These are phyloP conservation scores for Wickerhamiella hasegawae DNA, from an alignment of 805 yeast genomes.

Conservation along the genomic window DNA sequence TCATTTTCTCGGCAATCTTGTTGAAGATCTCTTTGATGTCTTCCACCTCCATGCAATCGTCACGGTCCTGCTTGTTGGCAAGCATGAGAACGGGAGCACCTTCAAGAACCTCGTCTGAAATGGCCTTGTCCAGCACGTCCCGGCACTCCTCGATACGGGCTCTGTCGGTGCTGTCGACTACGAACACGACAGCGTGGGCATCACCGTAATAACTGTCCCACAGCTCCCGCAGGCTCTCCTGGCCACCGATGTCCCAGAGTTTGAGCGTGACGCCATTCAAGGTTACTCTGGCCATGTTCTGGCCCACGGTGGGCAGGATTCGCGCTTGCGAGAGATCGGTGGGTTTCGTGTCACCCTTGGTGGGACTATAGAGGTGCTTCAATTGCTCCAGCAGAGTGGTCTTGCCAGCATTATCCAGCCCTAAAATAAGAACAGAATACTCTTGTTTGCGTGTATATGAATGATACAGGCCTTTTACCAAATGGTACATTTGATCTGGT, in stretches of 20 bases:
- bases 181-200: constrained; percentile 84
- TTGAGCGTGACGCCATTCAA: constrained; percentile 34
- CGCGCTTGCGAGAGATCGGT: constrained; percentile 20
- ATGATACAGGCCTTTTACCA: constrained; percentile 44
- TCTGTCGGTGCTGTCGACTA: constrained; percentile 81
- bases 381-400: constrained; percentile 63
- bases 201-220: constrained; percentile 78
- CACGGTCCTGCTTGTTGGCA: constrained; percentile 85
- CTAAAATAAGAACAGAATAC: constrained; percentile 66
- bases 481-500: constrained; percentile 40
- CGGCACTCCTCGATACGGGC: constrained; percentile 72
- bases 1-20: constrained; percentile 63
- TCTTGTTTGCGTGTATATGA: constrained; percentile 46
- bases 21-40: constrained; percentile 74
- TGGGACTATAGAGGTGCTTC: constrained; percentile 36
- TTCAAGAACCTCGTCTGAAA: constrained; percentile 44
- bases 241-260: constrained; percentile 97
- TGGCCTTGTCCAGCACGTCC: constrained; percentile 37
- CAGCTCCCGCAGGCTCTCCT: constrained; percentile 61
- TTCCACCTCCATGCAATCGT: constrained; percentile 53
- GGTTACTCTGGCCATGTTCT: constrained; percentile 38
- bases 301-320: constrained; percentile 89
- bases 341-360: constrained; percentile 18
- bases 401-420: constrained; percentile 92
- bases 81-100: constrained; percentile 87